Conservation (phyloP, 129 eudicot species). For the Heracleum sosnowskyi region DNA sequence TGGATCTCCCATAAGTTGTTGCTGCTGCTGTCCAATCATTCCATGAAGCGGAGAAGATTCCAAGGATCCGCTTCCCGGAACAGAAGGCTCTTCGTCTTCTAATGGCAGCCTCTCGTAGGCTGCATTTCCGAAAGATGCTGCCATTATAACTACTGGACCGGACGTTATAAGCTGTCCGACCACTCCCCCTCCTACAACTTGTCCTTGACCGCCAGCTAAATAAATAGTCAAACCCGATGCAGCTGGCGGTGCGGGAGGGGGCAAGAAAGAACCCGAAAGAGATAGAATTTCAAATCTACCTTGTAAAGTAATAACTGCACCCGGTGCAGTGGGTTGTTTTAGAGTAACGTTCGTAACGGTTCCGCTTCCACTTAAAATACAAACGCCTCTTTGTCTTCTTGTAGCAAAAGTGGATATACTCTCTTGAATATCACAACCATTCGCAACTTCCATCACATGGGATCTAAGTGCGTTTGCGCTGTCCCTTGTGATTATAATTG, state of each 20-base stretch:
- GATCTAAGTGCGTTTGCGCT: conserved; percentile 91
- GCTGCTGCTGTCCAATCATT: conserved; percentile 26
- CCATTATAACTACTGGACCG: conserved; percentile 90
- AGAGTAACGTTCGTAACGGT: conserved; percentile 73
- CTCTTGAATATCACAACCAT: conserved; percentile 72
- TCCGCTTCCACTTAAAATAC: conserved; percentile 66
- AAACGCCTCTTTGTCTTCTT: conserved; percentile 72
- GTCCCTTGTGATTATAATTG: conserved; percentile 74
- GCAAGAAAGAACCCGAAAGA: conserved; percentile 70
- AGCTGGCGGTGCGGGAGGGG: conserved; percentile 91
- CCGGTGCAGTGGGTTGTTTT: conserved; percentile 60
- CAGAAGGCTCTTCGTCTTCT: conserved; percentile 62
- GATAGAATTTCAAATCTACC: conserved; percentile 90
- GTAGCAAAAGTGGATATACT: conserved; percentile 62
- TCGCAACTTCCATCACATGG: conserved; percentile 82
- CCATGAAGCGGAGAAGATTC: conserved; percentile 30
- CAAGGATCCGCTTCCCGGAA: conserved; percentile 27
- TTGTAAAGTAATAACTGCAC: conserved; percentile 65
- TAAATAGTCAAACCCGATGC: conserved; percentile 77
- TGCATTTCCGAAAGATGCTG: conserved; percentile 89
- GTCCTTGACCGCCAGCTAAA: conserved; percentile 90
- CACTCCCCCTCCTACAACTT: conserved; percentile 77
- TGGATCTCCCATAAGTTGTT: conserved; percentile 47
- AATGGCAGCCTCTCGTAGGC: conserved; percentile 93
- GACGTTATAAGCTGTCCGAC: conserved; percentile 67